Evolutionary conservation across 306 rosid genomes (phyloP), one percentile per base, ranked within the genome.

Genomic region (Cicer pinnatifidum): DNA sequence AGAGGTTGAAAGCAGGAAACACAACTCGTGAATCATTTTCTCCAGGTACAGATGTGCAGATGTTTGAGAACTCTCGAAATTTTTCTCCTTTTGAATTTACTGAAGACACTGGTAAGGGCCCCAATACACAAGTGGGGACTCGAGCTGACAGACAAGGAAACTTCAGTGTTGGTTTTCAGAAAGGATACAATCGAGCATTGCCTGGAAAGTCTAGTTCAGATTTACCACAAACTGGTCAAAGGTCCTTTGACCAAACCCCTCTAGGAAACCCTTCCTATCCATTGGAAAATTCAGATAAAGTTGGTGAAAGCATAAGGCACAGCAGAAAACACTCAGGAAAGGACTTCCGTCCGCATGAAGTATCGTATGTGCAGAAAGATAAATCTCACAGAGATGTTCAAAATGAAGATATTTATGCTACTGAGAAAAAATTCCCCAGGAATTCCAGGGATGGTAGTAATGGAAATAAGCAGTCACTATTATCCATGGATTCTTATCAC

Each of bases 141-240:
- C 84, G 84, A 80, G 75, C 65, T 79, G 98, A 88, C 41, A 80
- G 83, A 84, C 90, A 81, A 67, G 90, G 82, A 60, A 86, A 84
- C 76, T 63, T 78, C 54, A 84, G 79, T 71, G 71, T 78, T 79
- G 89, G 87, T 76, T 79, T 82, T 51, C 87, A 83, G 65, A 93
- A 83, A 75, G 94, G 83, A 67, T 72, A 64, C 82, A 85, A 67
- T 75, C 89, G 78, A 78, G 50, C 85, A 80, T 74, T 80, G 78
- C 45, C 88, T 67, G 88, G 88, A 67, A 91, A 85, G 85, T 72
- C 84, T 75, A 67, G 79, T 85, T 74, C 84, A 54, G 96, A 91
- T 78, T 72, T 84, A 73, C 87, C 81, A 40, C 90, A 84, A 73
- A 82, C 89, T 41, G 84, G 80, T 71, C 82, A 81, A 67, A 88